Evolutionary conservation across 2,329 filamentous ascomycete species (phyloP).

Genomic region (Fragosphaeria purpurea): DNA sequence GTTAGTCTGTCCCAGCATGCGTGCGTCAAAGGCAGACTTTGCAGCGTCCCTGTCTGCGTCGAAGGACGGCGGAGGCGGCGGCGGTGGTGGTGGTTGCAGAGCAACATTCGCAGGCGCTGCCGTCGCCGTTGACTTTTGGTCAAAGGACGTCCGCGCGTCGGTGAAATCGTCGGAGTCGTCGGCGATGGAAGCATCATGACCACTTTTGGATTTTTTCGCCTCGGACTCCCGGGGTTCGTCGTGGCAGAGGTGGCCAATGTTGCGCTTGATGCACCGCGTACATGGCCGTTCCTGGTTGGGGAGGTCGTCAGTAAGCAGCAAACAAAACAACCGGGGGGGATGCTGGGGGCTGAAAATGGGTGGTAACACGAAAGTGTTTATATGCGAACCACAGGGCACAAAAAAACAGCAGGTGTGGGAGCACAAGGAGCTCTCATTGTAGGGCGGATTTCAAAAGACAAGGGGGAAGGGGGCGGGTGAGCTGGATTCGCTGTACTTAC

Average conservation of each 20-base stretch:
- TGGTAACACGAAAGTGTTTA: background rate
- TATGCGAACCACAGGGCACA: no score
- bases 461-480: background rate
- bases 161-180: conserved; percentile 51
- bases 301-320: conserved; percentile 5
- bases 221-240: conserved; percentile 86
- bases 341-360: background rate
- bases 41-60: conserved; percentile 25
- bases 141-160: conserved; percentile 47
- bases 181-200: conserved; percentile 43
- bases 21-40: conserved; percentile 34
- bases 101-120: background rate
- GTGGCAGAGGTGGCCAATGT: conserved; percentile 96
- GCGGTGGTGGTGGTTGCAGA: conserved; percentile 22
- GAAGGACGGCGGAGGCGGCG: conserved; percentile 41
- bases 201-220: conserved; percentile 67
- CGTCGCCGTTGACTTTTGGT: conserved; percentile 26
- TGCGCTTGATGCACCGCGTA: conserved; percentile 94
- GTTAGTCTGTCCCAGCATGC: conserved; percentile 39
- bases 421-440: conserved; percentile 2
- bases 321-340: background rate
- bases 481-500: conserved; percentile 44
- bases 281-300: conserved; percentile 74
- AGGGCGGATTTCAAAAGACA: background rate
- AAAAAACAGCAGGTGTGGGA: conserved; percentile 8